Conservation (phyloP, 441 rosid species). For the Bocquillonia castaneifolia region DNA sequence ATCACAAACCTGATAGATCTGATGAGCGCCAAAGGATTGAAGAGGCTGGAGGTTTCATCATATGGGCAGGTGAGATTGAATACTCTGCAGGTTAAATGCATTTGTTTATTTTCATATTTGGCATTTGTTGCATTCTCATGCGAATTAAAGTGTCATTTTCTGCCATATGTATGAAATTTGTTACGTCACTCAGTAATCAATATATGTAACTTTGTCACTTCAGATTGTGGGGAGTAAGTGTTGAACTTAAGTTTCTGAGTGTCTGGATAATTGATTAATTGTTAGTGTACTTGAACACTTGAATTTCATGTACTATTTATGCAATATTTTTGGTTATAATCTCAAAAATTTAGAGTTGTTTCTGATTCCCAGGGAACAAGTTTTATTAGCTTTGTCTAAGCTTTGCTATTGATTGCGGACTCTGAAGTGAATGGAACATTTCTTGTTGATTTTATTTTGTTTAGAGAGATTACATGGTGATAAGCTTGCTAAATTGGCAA, state of each 20-base stretch:
- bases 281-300: background rate
- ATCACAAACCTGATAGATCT: slow-evolving; percentile 84
- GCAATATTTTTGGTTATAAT: background rate
- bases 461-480: background rate
- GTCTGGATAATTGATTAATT: background rate
- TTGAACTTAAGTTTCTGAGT: background rate
- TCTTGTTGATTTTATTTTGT: background rate
- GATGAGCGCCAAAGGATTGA: slow-evolving; percentile 85
- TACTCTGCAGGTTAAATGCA: background rate
- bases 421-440: background rate
- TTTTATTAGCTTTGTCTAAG: background rate
- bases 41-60: slow-evolving; percentile 78
- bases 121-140: background rate
- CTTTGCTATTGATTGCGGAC: background rate
- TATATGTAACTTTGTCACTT: background rate
- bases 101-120: background rate
- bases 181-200: background rate
- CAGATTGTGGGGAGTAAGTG: too few species aligned
- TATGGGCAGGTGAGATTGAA: slow-evolving; percentile 69
- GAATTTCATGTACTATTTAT: background rate
- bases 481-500: background rate
- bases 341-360: background rate
- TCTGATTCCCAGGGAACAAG: background rate
- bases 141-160: background rate
- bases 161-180: background rate